These are phyloP conservation scores for Funneliformis mosseae DNA, from an alignment of 192 early-diverging fungal genomes.

Conservation along the genomic window DNA sequence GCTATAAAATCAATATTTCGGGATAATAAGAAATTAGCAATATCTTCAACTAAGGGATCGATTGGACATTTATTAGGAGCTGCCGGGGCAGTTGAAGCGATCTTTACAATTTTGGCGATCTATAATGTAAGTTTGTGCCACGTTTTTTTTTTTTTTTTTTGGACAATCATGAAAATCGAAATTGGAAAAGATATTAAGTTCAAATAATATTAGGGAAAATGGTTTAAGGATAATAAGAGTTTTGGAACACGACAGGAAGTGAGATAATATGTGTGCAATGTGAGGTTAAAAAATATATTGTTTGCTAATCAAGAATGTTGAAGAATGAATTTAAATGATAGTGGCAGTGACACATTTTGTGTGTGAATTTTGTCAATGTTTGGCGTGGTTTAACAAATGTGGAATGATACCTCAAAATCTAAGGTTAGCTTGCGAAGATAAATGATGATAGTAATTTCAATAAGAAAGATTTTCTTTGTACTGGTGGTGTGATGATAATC, in stretches of 20 bases:
- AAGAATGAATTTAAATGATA: neutral
- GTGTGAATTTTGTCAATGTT: too few relatives aligned
- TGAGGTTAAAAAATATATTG: neutral
- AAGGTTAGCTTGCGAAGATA: neutral
- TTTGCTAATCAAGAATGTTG: neutral
- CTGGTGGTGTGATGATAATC: neutral
- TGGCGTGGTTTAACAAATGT: too few relatives aligned
- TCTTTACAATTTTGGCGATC: constrained; percentile 83
- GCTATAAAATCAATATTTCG: constrained; percentile 84
- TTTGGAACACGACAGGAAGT: neutral
- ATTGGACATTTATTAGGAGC: constrained; percentile 95
- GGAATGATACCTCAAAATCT: too few relatives aligned
- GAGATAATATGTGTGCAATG: neutral
- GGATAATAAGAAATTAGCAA: constrained; percentile 56
- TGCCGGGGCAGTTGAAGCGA: constrained; percentile 91
- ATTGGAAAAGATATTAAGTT: too few relatives aligned
- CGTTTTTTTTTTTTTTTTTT: neutral
- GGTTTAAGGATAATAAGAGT: neutral
- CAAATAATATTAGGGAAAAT: neutral
- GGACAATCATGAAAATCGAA: too few relatives aligned
- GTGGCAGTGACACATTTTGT: neutral
- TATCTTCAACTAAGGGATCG: constrained; percentile 91
- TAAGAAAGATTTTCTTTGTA: neutral
- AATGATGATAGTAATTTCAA: neutral
- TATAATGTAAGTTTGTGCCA: constrained; percentile 49